These are phyloP conservation scores for Claviceps sp. DNA, from an alignment of 2,329 filamentous ascomycete species.

Conservation along the genomic window DNA sequence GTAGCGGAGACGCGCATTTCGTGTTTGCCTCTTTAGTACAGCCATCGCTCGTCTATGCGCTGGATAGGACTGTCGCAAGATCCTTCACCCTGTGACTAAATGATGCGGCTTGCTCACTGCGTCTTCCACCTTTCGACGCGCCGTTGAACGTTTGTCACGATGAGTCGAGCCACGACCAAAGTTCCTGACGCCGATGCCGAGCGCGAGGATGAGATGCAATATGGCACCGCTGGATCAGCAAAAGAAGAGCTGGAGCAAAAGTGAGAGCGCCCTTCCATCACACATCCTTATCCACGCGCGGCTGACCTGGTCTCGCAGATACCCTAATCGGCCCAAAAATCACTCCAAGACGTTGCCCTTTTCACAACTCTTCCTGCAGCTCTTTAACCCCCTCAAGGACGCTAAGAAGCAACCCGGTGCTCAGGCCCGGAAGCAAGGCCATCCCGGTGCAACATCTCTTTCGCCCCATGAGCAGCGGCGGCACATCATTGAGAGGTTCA, in stretches of 20 bases:
- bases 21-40: too few relatives aligned
- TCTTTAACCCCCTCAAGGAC: slow-evolving; percentile 72
- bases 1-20: too few relatives aligned
- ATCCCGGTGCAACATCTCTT: slow-evolving; percentile 42
- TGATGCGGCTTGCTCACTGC: neutral
- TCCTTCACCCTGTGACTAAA: neutral
- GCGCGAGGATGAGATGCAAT: slow-evolving; percentile 40
- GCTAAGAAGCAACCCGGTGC: slow-evolving; percentile 62
- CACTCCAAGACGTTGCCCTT: slow-evolving; percentile 69
- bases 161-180: slow-evolving; percentile 9
- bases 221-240: slow-evolving; percentile 25
- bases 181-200: slow-evolving; percentile 26
- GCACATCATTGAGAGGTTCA: slow-evolving; percentile 74
- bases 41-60: too few relatives aligned
- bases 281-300: neutral
- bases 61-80: too few relatives aligned
- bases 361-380: slow-evolving; percentile 57
- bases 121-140: neutral
- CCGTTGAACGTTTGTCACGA: neutral
- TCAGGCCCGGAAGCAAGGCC: slow-evolving; percentile 42
- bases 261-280: slow-evolving; percentile 13
- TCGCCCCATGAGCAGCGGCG: slow-evolving; percentile 67
- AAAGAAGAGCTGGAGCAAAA: slow-evolving; percentile 32
- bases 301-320: slow-evolving; percentile 33
- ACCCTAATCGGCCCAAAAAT: slow-evolving; percentile 72